Evolutionary conservation across 306 rosid species (phyloP), one percentile per base, ranked within the genome.

Genomic region (Cyclanthera cordifolia): DNA sequence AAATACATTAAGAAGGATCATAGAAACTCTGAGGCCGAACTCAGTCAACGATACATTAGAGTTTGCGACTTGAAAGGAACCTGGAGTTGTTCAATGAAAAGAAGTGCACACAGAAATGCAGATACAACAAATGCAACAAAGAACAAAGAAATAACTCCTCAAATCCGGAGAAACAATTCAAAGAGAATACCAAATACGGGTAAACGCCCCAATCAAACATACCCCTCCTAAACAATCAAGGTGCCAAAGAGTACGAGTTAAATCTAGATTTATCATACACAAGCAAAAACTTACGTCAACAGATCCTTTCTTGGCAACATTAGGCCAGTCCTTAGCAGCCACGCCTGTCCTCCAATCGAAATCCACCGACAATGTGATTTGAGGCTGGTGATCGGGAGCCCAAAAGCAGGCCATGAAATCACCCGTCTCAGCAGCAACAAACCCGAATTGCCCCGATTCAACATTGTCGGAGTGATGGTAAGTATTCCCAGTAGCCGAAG

Each of bases 331-430:
- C 77, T 93, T 93, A 1, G 99, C 90, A 5, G 96, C 91, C 8
- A 93, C 89, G 27, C 99, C 99, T 1, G 95, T 82, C 78, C 77
- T 88, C 99, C 99, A 93, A 1, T 93, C 99, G 28, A 93, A 88
- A 77, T 93, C 97, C 5, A 93, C 47, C 5, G 88, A 79, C 79
- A 88, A 73, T 21, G 88, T 85, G 9, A 24, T 30, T 23, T 41
- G 71, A 0, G 96, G 99, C 11, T 80, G 81, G 69, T 79, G 82
- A 55, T 88, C 96, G 7, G 74, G 74, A 10, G 95, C 91, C 88
- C 85, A 90, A 65, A 94, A 94, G 74, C 97, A 90, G 71, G 94
- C 63, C 97, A 90, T 86, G 78, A 90, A 88, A 70, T 86, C 94
- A 7, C 99, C 99, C 27, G 82, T 82, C 78, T 94, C 99, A 61